These are phyloP conservation scores for Dryadomyces quercivorus DNA, from an alignment of 2,329 filamentous ascomycete species.

Conservation along the genomic window DNA sequence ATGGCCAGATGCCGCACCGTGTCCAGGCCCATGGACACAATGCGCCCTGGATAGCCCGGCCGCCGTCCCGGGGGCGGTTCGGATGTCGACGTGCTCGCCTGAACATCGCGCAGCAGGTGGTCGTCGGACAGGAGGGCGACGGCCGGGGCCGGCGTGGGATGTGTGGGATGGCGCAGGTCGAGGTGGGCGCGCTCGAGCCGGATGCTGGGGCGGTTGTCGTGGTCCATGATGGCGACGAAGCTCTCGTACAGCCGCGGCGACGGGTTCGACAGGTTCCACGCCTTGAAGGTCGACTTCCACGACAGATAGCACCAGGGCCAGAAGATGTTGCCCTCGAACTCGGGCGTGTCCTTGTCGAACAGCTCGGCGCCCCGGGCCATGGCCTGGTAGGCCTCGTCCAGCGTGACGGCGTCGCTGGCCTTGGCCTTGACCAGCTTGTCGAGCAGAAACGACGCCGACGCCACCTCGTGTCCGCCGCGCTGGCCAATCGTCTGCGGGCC, in stretches of 20 bases:
- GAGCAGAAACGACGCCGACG: slow-evolving; percentile 24
- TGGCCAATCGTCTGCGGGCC: slow-evolving; percentile 6
- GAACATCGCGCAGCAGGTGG: slow-evolving; percentile 11
- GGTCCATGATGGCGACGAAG: slow-evolving; percentile 35
- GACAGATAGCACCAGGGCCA: slow-evolving; percentile 35
- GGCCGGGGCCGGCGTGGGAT: slow-evolving; percentile 34
- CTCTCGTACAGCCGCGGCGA: slow-evolving; percentile 37
- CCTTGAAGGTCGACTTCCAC: slow-evolving; percentile 39
- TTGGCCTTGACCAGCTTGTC: slow-evolving; percentile 25
- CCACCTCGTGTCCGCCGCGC: neutral
- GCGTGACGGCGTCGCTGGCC: slow-evolving; percentile 20
- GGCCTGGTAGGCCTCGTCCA: slow-evolving; percentile 37
- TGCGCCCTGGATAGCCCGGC: slow-evolving; percentile 13
- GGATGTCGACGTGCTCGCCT: slow-evolving; percentile 3
- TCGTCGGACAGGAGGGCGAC: slow-evolving; percentile 28
- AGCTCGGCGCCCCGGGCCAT: slow-evolving; percentile 33
- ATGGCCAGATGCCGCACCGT: slow-evolving; percentile 32
- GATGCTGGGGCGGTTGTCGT: slow-evolving; percentile 21
- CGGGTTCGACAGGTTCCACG: slow-evolving; percentile 30
- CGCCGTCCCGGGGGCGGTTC: slow-evolving; percentile 15
- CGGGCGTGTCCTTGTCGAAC: slow-evolving; percentile 23
- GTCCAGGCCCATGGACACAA: slow-evolving; percentile 31
- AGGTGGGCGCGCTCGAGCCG: slow-evolving; percentile 39
- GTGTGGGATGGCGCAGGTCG: slow-evolving; percentile 39
- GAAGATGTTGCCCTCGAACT: slow-evolving; percentile 25